Evolutionary conservation across 2,329 filamentous ascomycete species (phyloP).

Genomic region (Paraconiothyrium brasiliense): DNA sequence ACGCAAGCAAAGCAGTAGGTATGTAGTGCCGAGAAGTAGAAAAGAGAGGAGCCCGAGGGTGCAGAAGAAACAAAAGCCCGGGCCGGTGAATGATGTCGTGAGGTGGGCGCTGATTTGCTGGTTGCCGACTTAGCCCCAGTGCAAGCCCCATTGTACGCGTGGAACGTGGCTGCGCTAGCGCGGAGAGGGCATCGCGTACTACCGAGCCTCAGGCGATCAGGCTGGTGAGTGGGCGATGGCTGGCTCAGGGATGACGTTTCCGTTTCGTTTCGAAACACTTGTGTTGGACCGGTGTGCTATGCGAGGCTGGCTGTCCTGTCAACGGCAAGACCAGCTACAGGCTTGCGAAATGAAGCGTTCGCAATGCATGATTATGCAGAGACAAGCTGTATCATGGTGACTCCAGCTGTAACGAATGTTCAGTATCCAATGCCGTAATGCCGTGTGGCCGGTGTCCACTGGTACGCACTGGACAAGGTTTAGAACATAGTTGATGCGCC

Average conservation of each 20-base stretch:
- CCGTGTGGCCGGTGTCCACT: too few relatives aligned
- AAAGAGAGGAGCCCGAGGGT: slow-evolving; percentile 4
- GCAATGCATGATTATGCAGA: too few relatives aligned
- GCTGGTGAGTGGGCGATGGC: neutral
- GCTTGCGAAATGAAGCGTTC: neutral
- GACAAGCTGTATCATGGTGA: too few relatives aligned
- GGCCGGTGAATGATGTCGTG: slow-evolving; percentile 5
- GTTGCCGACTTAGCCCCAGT: slow-evolving; percentile 2
- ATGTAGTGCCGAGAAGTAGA: neutral
- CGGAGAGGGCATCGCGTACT: neutral
- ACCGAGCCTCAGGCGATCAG: neutral
- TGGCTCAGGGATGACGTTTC: slow-evolving; percentile 6
- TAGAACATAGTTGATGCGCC: too few relatives aligned
- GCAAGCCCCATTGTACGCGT: slow-evolving; percentile 3
- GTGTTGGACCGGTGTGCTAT: neutral
- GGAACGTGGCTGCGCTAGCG: neutral
- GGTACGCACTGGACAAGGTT: too few relatives aligned
- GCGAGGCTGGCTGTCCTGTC: neutral
- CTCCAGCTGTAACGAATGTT: too few relatives aligned
- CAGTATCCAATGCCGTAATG: too few relatives aligned
- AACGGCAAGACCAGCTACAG: too few relatives aligned
- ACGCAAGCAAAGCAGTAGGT: neutral
- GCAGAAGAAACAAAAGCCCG: slow-evolving; percentile 2
- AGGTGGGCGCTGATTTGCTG: neutral
- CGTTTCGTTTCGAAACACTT: slow-evolving; percentile 10